Base-by-base conservation (phyloP, 2,329 filamentous ascomycete genomes). In the Helotiales sp. region DNA sequence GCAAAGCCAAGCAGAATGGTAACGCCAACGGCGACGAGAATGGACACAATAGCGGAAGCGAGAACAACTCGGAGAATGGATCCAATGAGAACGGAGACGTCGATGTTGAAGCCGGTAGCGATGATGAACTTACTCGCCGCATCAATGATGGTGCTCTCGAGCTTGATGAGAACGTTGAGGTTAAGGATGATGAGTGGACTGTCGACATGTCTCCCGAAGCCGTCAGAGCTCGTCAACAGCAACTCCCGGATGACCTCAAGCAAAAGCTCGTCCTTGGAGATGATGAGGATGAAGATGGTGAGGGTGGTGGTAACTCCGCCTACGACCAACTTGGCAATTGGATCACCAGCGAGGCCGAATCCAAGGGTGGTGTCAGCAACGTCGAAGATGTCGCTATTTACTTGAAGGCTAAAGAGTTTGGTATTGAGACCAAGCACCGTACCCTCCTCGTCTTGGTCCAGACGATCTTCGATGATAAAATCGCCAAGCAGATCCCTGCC, bases 181-280 rank as follows among this genome's bases (percentile, higher is more conserved):
- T 88, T 76, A 92, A 94, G 80, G 93, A 97, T 72, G 90, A 97
- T 70, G 88, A 97, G 73, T 99, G 96, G 96, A 92, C 94, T 70
- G 93, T 98, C 68, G 96, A 99, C 79, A 96, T 96, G 84, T 97
- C 94, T 71, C 93, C 94, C 79, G 93, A 93, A 79, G 96, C 96
- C 72, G 91, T 98, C 84, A 94, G 91, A 83, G 95, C 95, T 75
- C 96, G 96, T 80, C 93, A 94, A 79, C 92, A 95, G 80, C 90
- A 93, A 72, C 91, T 99, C 61, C 93, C 96, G n/a, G 90, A 90
- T 73, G 96, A 98, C 78, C 91, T 99, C 78, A 97, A 97, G 87
- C 90, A 92, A 78, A 92, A 93, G 78, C 89, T 98, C 72, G 93
- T 91, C 76, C 86, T 97, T 68, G 91, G 81, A 62, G 93, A 90